Percentiles rank a stretch among this genome's conserved stretches.
These are phyloP conservation scores for Candida germanica DNA, from an alignment of 805 yeast species.

Conservation along the genomic window DNA sequence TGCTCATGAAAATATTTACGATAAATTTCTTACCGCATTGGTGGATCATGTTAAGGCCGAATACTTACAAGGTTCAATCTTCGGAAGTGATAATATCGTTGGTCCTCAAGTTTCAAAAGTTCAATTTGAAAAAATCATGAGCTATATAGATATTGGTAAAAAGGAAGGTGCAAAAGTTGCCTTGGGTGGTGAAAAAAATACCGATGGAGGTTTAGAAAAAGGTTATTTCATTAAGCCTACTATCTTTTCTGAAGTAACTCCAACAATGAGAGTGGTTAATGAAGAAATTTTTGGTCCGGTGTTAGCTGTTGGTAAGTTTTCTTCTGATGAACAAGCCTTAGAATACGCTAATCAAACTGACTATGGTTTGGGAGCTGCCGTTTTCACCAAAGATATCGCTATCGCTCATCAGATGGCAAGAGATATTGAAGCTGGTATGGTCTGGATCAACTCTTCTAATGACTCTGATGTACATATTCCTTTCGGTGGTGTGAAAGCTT, in stretches of 20 bases:
- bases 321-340: slow-evolving; percentile 65
- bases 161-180: slow-evolving; percentile 42
- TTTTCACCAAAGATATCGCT: slow-evolving; percentile 66
- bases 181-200: slow-evolving; percentile 41
- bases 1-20: slow-evolving; percentile 55
- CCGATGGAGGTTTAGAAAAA: slow-evolving; percentile 34
- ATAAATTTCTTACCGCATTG: slow-evolving; percentile 46
- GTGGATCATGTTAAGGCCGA: slow-evolving; percentile 43
- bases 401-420: slow-evolving; percentile 64
- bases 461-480: slow-evolving; percentile 49
- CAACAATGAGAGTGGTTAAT: slow-evolving; percentile 59
- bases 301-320: slow-evolving; percentile 63
- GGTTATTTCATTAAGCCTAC: slow-evolving; percentile 79
- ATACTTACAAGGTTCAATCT: slow-evolving; percentile 59
- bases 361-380: slow-evolving; percentile 81
- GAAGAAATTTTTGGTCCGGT: slow-evolving; percentile 93
- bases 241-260: slow-evolving; percentile 66
- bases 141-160: slow-evolving; percentile 42
- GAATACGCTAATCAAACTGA: slow-evolving; percentile 65
- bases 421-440: slow-evolving; percentile 44
- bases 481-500: slow-evolving; percentile 77
- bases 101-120: slow-evolving; percentile 62
- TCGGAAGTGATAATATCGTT: slow-evolving; percentile 43
- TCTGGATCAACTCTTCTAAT: slow-evolving; percentile 46
- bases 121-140: slow-evolving; percentile 53